phyloP scores from a whole-genome alignment of 306 rosid genomes.

The Prunus persica region DNA sequence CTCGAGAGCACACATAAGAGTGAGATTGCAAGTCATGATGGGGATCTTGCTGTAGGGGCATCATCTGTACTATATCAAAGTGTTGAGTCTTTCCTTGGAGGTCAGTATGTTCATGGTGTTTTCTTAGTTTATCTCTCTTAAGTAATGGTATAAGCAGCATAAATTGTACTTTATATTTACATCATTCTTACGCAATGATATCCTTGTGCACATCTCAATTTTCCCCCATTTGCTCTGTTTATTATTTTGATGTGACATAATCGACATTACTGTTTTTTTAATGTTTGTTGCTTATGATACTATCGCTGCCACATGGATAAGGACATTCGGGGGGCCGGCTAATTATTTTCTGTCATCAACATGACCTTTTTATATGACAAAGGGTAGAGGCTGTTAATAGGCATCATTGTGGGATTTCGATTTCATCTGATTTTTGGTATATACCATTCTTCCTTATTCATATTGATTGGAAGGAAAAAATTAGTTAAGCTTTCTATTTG shows the following conservation, averaged over 20 bases:
- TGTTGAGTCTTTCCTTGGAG: constrained; percentile 50
- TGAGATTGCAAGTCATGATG: constrained; percentile 35
- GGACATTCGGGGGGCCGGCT: not conserved
- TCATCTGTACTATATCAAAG: constrained; percentile 51
- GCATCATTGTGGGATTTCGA: not conserved
- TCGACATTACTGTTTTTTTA: not conserved
- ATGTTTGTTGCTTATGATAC: not conserved
- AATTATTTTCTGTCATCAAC: not conserved
- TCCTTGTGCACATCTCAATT: not conserved
- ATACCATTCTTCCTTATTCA: not conserved
- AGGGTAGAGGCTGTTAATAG: not conserved
- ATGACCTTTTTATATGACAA: not conserved
- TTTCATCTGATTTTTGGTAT: not conserved
- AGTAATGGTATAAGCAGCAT: not conserved
- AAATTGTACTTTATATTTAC: not conserved
- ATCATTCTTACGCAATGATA: not conserved
- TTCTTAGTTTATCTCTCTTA: constrained; percentile 5
- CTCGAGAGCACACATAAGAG: constrained; percentile 43
- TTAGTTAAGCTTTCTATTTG: not conserved
- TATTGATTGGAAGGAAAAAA: not conserved
- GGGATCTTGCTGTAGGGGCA: constrained; percentile 36
- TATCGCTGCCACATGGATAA: not conserved
- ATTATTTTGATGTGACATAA: not conserved
- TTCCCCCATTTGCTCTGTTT: not conserved
- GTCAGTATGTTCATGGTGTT: constrained; percentile 35